Evolutionary conservation across 257 asterid genomes (phyloP), one percentile per base, ranked within the genome.

Genomic region (Mitragyna speciosa): DNA sequence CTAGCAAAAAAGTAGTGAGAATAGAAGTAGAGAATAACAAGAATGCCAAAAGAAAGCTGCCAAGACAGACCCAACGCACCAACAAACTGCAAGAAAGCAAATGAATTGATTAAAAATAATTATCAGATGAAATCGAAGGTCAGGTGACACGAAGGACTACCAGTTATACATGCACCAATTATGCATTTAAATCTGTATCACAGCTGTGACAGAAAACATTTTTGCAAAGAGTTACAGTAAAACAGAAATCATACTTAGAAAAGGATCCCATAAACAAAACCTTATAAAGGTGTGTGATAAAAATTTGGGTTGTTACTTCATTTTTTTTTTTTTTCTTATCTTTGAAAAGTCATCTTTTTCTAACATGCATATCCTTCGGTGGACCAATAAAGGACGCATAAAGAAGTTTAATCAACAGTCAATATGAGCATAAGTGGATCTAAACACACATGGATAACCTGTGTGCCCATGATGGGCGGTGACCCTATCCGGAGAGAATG

Each of bases 1-100:
- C 99, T 96, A 11, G 98, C 99, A 28, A 96, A 96, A 91, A 96
- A 96, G 81, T 96, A 93, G 88, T 93, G 99, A 41, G 99, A 93
- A 73, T 95, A 95, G 91, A 95, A 95, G 94, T 95, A 95, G 19
- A 93, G 94, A 75, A 93, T 94, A 31, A 94, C 95, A 19, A 96
- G 97, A 68, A 96, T 91, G 83, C 98, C 99, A 7, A 96, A 96
- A 1, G 98, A 96, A 36, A 88, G 88, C 84, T 96, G 99, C 99
- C 99, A 96, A 2, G 99, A 91, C 22, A 96, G 95, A 67, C 99
- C 99, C 82, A 96, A 80, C 73, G 98, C 97, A 9, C 98, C 97
- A 54, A 92, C 98, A 84, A 92, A 88, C 99, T 93, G 93, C 87
- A 75, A 74, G 39, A 79, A 7, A 22, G 49, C 22, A 79, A 79